Base-by-base conservation (phyloP, 176 grass and related monocot species). In the Chloris gayana region DNA sequence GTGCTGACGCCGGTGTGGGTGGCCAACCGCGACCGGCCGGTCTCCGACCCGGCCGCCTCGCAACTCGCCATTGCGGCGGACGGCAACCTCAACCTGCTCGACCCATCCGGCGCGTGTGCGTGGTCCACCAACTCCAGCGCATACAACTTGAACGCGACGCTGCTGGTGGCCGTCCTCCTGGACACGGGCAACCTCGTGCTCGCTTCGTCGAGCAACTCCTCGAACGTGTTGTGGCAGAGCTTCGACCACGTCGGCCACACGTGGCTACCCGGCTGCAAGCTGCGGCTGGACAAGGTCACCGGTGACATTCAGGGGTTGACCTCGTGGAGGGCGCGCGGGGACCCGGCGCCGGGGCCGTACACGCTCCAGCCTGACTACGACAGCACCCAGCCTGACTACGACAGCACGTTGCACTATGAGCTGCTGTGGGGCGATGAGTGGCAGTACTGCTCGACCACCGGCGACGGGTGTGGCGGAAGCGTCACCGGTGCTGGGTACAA, bases 171-270 rank as follows among this genome's bases (percentile, higher is more conserved):
- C 29, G 38, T 86, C 18, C 64, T 91, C 76, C 77, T 26, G 30
- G 45, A 47, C 45, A 47, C 45, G 14, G 45, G 45, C 14, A 47
- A 47, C 45, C 45, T 47, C 45, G 45, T 87, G 24, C 77, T 91
- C 49, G 22, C 70, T 25, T 38, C 65, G 1, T 59, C 39, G 32
- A 73, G 59, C 18, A 74, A 80, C 25, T 14, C 47, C 17, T 46
- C 66, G 9, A 19, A 47, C 38, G 46, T 81, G 63, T 77, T 87
- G 56, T 93, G 91, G 91, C 87, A 93, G 69, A 93, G 91, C 82
- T 86, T 89, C 31, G 87, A 93, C 51, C 81, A 89, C 79, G 84
- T 87, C 47, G 83, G 82, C 37, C 31, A 93, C 78, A 90, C 88
- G 19, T 93, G 84, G 85, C 78, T 93, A 1, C 88, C 91, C 5